A percentile compares a stretch with the other conserved stretches of the same genome.
These are phyloP conservation scores for Psidium friedrichsthalianum DNA, from an alignment of 345 rosid genomes.

Conservation along the genomic window DNA sequence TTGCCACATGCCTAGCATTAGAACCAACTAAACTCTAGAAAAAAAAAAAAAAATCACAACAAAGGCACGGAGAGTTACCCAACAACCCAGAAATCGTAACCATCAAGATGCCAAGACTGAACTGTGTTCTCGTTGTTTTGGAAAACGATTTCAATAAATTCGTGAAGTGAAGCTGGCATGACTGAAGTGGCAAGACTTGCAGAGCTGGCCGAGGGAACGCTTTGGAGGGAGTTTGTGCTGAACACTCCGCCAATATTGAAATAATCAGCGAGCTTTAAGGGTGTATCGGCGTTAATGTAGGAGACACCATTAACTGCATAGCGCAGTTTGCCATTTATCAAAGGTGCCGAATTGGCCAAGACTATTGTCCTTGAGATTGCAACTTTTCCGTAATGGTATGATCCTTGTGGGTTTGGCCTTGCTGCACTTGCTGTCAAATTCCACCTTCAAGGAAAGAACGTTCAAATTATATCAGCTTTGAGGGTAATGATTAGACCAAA, in stretches of 20 bases:
- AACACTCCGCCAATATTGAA: conserved; percentile 64
- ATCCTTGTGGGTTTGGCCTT: conserved; percentile 97
- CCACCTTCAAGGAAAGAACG: conserved; percentile 30
- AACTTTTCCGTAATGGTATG: conserved; percentile 75
- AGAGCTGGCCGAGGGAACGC: conserved; percentile 35
- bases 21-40: background rate
- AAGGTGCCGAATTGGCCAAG: conserved; percentile 60
- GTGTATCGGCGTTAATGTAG: conserved; percentile 67
- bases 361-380: conserved; percentile 35
- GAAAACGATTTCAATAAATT: conserved; percentile 63
- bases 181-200: conserved; percentile 55
- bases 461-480: background rate
- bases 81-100: conserved; percentile 85
- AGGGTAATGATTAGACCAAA: background rate
- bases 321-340: conserved; percentile 67
- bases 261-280: conserved; percentile 77
- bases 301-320: conserved; percentile 80
- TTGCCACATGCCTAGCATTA: background rate
- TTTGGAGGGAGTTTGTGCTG: conserved; percentile 37
- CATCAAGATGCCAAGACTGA: conserved; percentile 97
- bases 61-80: conserved; percentile 42
- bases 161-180: conserved; percentile 41
- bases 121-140: conserved; percentile 55
- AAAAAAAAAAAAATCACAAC: background rate
- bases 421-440: conserved; percentile 91